phyloP scores from a whole-genome alignment of 2,329 filamentous ascomycete species.

The Dactylellina drechsleri region DNA sequence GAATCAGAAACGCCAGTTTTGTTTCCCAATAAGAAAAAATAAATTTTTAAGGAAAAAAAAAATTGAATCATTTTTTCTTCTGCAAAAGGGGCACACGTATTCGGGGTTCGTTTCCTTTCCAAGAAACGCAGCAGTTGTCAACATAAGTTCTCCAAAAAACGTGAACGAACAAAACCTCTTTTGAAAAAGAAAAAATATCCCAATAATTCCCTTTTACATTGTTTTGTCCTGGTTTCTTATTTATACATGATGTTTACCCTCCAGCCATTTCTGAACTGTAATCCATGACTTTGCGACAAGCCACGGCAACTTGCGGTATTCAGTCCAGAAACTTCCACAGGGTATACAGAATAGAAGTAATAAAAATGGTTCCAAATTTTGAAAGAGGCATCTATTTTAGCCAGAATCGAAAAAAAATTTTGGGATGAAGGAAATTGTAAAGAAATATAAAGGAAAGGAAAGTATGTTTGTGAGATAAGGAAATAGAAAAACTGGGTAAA shows the following conservation, averaged over 20 bases:
- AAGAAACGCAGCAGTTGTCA: not conserved
- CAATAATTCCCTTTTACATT: constrained; percentile 46
- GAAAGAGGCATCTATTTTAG: constrained; percentile 44
- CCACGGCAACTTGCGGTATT: not conserved
- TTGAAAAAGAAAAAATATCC: constrained; percentile 9
- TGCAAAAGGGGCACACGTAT: too few relatives aligned
- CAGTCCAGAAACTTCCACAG: not conserved
- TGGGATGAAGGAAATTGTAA: constrained; percentile 30
- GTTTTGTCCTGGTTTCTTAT: constrained; percentile 49
- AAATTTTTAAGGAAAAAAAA: not conserved
- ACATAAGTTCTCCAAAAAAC: constrained; percentile 5
- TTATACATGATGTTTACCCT: constrained; percentile 54
- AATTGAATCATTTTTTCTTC: not conserved
- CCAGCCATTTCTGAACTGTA: constrained; percentile 6
- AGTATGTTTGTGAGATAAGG: constrained; percentile 26
- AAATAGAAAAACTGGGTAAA: constrained; percentile 50
- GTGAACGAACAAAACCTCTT: constrained; percentile 15
- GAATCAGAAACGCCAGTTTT: constrained; percentile 22
- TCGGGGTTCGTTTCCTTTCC: not conserved
- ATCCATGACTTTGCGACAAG: constrained; percentile 14
- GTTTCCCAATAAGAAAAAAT: constrained; percentile 31
- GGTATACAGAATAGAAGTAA: constrained; percentile 49
- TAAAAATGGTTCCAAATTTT: constrained; percentile 19
- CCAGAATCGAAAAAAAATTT: constrained; percentile 45
- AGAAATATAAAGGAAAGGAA: constrained; percentile 14